Evolutionary conservation across 495 filamentous ascomycete species (phyloP).

Genomic region (Friedmanniomyces endolithicus): DNA sequence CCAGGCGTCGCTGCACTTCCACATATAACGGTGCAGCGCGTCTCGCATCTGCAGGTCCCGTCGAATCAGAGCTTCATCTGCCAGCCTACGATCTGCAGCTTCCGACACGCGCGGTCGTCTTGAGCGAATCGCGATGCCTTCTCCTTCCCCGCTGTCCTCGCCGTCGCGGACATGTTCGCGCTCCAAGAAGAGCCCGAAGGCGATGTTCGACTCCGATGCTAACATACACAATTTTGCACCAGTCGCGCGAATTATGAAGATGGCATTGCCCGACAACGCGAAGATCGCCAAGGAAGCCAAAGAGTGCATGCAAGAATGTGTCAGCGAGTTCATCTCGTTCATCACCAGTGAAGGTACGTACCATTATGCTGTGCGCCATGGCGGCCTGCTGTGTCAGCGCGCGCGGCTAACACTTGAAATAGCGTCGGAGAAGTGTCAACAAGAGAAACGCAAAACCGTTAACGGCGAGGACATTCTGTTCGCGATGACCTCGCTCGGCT

Average conservation of each 20-base stretch:
- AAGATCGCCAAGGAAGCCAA: slow-evolving; percentile 99
- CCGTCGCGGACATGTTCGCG: slow-evolving; percentile 25
- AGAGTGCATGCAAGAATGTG: slow-evolving; percentile 99
- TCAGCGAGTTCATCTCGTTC: slow-evolving; percentile 99
- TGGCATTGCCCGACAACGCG: slow-evolving; percentile 89
- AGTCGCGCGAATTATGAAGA: slow-evolving; percentile 99
- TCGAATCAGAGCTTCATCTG: slow-evolving; percentile 28
- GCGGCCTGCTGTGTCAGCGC: slow-evolving; percentile 1
- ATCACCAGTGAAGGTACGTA: slow-evolving; percentile 91
- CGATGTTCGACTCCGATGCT: slow-evolving; percentile 50
- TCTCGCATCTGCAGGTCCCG: slow-evolving; percentile 23
- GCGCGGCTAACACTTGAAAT: slow-evolving; percentile 12
- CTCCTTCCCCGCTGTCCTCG: slow-evolving; percentile 32
- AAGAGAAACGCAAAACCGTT: slow-evolving; percentile 97
- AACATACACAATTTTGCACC: slow-evolving; percentile 76
- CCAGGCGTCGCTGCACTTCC: background rate
- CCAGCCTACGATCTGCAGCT: slow-evolving; percentile 19
- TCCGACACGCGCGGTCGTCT: slow-evolving; percentile 14
- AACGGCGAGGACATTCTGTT: slow-evolving; percentile 98
- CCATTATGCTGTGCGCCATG: slow-evolving; percentile 11
- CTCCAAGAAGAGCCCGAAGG: slow-evolving; percentile 12
- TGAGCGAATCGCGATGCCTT: slow-evolving; percentile 22
- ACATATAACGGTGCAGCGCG: slow-evolving; percentile 30
- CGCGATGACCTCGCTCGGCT: slow-evolving; percentile 96
- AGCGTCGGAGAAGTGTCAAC: slow-evolving; percentile 99